These are phyloP conservation scores for Pulveroboletus sp. DNA, from an alignment of 1,284 basidiomycete species.

Conservation along the genomic window DNA sequence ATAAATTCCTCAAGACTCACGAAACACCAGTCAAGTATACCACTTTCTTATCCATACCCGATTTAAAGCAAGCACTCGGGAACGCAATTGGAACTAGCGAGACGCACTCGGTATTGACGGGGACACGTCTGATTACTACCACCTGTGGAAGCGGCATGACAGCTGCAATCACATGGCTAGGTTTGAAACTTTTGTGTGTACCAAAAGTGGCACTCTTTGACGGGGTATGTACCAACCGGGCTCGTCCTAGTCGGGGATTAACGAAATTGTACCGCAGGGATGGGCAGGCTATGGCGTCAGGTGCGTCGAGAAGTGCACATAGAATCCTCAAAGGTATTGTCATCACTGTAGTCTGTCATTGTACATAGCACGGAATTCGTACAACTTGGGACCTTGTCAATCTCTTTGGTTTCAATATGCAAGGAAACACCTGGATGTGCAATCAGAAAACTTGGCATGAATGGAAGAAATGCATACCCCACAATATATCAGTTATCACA, in stretches of 20 bases:
- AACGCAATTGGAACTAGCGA: conserved; percentile 58
- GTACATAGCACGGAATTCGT: no score
- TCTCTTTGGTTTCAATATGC: no score
- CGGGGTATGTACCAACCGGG: conserved; percentile 56
- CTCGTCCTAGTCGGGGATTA: conserved; percentile 14
- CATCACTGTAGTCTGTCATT: no score
- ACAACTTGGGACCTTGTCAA: no score
- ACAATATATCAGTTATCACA: no score
- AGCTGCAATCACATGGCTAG: conserved; percentile 90
- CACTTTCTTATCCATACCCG: conserved; percentile 55
- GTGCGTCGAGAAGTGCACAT: conserved; percentile 51
- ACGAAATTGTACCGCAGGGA: conserved; percentile 50
- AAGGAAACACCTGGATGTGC: no score
- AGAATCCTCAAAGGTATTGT: no score
- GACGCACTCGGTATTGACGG: conserved; percentile 56
- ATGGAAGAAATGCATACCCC: no score
- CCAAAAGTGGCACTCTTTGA: conserved; percentile 74
- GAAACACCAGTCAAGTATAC: conserved; percentile 55
- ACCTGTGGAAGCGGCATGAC: conserved; percentile 97
- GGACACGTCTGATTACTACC: conserved; percentile 62
- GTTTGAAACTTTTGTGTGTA: conserved; percentile 68
- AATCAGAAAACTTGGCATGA: no score
- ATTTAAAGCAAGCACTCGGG: conserved; percentile 62
- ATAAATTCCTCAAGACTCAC: conserved; percentile 65
- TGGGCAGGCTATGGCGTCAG: conserved; percentile 83